Evolutionary conservation across 768 basidiomycete genomes (phyloP).

Genomic region (Trametes elegans): DNA sequence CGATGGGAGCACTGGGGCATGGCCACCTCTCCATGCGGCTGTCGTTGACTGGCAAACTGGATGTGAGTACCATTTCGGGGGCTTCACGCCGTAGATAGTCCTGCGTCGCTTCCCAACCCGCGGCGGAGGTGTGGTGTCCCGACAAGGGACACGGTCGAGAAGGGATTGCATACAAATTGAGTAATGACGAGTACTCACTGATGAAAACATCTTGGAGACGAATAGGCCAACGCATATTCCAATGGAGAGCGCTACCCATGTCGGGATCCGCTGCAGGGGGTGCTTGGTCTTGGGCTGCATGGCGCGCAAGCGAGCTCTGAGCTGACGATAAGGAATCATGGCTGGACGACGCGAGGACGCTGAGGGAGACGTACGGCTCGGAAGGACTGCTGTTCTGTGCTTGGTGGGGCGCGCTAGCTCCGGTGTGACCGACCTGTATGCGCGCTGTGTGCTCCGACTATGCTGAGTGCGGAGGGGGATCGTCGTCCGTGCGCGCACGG

Average conservation of each 20-base stretch:
- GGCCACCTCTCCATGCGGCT: slow-evolving; percentile 53
- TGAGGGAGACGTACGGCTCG: slow-evolving; percentile 9
- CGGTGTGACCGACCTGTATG: not conserved
- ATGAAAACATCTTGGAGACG: slow-evolving; percentile 26
- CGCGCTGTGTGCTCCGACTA: not conserved
- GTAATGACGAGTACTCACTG: slow-evolving; percentile 22
- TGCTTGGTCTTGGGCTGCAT: slow-evolving; percentile 30
- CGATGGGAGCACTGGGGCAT: slow-evolving; percentile 45
- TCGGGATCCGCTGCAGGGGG: slow-evolving; percentile 27
- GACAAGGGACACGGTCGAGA: no score
- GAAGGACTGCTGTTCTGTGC: not conserved
- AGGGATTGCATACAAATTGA: not conserved
- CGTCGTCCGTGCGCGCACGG: not conserved
- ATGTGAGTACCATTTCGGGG: not conserved
- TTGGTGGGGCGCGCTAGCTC: slow-evolving; percentile 15
- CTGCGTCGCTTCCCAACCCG: no score
- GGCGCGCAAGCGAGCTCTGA: slow-evolving; percentile 5
- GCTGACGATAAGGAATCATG: slow-evolving; percentile 11
- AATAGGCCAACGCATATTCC: slow-evolving; percentile 29
- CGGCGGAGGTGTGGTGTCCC: no score
- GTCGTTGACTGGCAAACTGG: slow-evolving; percentile 23
- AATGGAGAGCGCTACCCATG: slow-evolving; percentile 29
- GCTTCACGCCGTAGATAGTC: slow-evolving; percentile 25
- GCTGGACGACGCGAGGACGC: not conserved
- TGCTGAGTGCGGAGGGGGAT: not conserved